A percentile compares a stretch with the other conserved stretches of the same genome.
Conservation (phyloP, 2,329 filamentous ascomycete genomes). For the Leptosphaerulina australis region DNA sequence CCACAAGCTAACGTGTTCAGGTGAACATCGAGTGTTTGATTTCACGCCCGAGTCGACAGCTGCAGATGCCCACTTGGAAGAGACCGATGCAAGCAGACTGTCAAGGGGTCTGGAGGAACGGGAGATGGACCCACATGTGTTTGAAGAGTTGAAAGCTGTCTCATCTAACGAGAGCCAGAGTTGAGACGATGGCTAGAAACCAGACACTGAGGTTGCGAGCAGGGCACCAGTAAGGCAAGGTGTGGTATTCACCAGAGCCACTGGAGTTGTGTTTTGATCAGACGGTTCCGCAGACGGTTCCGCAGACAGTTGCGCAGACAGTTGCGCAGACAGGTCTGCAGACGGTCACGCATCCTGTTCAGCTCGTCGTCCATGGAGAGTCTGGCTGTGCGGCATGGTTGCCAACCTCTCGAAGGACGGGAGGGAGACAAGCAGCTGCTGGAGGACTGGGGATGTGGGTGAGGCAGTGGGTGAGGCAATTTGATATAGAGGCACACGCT, state of each 20-base stretch:
- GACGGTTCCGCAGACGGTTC: no score
- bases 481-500: no score
- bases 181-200: neutral
- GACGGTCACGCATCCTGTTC: no score
- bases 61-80: constrained; percentile 37
- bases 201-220: neutral
- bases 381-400: neutral
- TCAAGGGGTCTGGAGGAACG: constrained; percentile 24
- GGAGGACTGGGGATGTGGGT: no score
- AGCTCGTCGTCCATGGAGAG: neutral
- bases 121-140: constrained; percentile 38
- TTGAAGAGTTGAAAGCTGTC: constrained; percentile 35
- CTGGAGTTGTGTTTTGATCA: no score
- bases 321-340: no score
- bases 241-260: no score
- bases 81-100: constrained; percentile 32
- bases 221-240: neutral
- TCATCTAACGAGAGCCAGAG: constrained; percentile 15
- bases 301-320: no score
- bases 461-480: no score
- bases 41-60: constrained; percentile 35
- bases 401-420: neutral
- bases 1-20: constrained; percentile 6
- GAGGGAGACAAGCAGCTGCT: neutral
- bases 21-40: constrained; percentile 41